These are phyloP conservation scores for Argentina anserina DNA, from an alignment of 306 rosid species.

Conservation along the genomic window DNA sequence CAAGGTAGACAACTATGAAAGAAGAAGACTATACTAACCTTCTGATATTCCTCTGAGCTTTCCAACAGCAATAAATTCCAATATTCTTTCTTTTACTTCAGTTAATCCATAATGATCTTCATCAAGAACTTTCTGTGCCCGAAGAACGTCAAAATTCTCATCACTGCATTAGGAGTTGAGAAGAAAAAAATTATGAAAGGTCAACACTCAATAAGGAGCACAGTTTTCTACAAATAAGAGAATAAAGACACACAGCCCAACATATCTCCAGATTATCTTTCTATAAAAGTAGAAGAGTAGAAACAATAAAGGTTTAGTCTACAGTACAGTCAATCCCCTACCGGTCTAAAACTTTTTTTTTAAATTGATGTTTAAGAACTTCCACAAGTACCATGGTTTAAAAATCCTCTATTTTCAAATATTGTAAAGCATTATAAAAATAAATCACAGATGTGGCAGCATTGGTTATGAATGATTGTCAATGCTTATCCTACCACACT, in stretches of 20 bases:
- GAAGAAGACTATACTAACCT: constrained; percentile 46
- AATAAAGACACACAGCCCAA: neutral
- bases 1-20: neutral
- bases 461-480: neutral
- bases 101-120: constrained; percentile 97
- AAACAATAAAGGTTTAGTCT: neutral
- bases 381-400: neutral
- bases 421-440: neutral
- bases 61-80: constrained; percentile 98
- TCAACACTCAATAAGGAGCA: neutral
- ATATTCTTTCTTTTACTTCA: constrained; percentile 94
- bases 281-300: neutral
- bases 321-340: neutral
- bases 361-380: neutral
- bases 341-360: neutral
- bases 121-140: constrained; percentile 85
- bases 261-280: neutral
- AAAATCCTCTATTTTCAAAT: neutral
- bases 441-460: neutral
- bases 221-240: neutral
- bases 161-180: constrained; percentile 49
- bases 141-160: constrained; percentile 87
- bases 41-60: constrained; percentile 93
- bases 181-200: neutral
- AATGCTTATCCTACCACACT: neutral